Evolutionary conservation across 164 flowering plant species (phyloP).

Genomic region (Chimonanthus praecox): DNA sequence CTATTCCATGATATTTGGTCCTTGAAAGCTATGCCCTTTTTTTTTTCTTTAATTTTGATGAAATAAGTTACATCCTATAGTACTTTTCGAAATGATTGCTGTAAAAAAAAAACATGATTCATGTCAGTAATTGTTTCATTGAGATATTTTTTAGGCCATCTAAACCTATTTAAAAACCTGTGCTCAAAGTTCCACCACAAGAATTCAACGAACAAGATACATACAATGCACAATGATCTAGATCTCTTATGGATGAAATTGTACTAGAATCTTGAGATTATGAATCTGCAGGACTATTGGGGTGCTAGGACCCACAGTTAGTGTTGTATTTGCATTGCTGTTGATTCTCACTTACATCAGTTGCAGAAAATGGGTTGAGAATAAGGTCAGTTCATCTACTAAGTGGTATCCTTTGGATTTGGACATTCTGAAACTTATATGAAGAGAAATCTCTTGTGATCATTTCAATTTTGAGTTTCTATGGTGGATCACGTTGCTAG

Average conservation of each 20-base stretch:
- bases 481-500: conserved; percentile 7
- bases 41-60: too few species aligned
- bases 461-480: conserved; percentile 4
- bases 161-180: not conserved
- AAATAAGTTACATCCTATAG: not conserved
- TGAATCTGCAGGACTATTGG: conserved; percentile 20
- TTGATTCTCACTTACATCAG: not conserved
- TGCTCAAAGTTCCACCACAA: not conserved
- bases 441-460: conserved; percentile 1
- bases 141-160: not conserved
- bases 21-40: not conserved
- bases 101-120: conserved; percentile 5
- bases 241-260: conserved; percentile 11
- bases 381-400: conserved; percentile 4
- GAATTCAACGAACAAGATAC: conserved; percentile 9
- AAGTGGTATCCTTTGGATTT: conserved; percentile 17
- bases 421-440: conserved; percentile 7
- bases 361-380: conserved; percentile 7
- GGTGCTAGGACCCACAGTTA: conserved; percentile 11
- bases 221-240: not conserved
- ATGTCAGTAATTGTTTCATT: conserved; percentile 11
- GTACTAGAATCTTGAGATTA: conserved; percentile 7
- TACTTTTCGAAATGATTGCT: not conserved
- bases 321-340: conserved; percentile 15
- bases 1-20: not conserved